Evolutionary conservation across 495 filamentous ascomycete species (phyloP), one percentile per base, ranked within the genome.

Genomic region (Hypomontagnella submonticulosa): DNA sequence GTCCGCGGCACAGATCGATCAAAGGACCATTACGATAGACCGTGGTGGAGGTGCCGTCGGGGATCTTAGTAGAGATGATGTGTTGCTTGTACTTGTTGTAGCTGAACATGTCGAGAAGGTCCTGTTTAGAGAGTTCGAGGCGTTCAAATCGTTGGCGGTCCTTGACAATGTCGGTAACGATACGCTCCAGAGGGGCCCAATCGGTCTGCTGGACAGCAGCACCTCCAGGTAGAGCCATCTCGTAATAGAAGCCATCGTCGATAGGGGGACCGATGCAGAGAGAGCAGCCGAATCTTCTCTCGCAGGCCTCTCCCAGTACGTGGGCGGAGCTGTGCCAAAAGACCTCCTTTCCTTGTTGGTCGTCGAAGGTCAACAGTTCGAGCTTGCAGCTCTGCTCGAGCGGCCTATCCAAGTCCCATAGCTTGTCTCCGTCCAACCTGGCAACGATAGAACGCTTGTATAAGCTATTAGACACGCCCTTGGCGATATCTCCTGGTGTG

Each of bases 61-160:
- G 81, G 49, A 98, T 90, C 75, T 97, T 91, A 79, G 96, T 91
- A 47, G 92, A 89, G 71, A 99, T 97, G 76, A 98, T 92, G 74
- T 97, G 89, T 71, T 96, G 87, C 82, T 99, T 99, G 81, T 93
- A 96, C 71, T 92, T 92, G 40, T 95, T 97, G 80, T 96, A 92
- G 41, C 87, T 82, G 77, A 99, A 99, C 95, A 99, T 98, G 77
- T 97, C 91, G 44, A 91, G 84, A 34, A 98, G 84, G 59, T 97
- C 88, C 61, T 93, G 88, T 77, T 98, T 97, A 38, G 90, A 89
- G 53, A 97, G 83, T 61, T 89, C 87, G 48, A 99, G 81, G 55
- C 96, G 87, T 79, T 98, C 91, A 77, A 99, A 98, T 34, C 88
- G 88, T 75, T 98, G 95, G 77, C 96, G 97, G 76, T 98, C 94